These are phyloP conservation scores for Eragrostis tef DNA, from an alignment of 202 grass and related monocot genomes.

Conservation along the genomic window DNA sequence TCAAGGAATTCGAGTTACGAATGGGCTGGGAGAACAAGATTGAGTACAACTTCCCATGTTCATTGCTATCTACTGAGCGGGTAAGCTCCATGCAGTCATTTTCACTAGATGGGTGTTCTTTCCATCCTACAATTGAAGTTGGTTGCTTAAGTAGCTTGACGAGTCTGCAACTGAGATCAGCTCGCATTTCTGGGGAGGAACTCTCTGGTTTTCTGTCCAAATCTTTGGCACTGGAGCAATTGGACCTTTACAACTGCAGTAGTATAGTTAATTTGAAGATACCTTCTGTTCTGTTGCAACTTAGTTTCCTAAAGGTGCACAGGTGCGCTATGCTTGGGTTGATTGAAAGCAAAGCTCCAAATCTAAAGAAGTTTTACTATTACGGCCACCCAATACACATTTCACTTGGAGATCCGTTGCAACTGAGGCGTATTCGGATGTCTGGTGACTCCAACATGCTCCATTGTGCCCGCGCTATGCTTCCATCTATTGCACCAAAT, in stretches of 20 bases:
- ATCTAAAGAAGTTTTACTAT: no score
- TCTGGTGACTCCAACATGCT: no score
- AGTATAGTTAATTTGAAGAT: slow-evolving; percentile 3
- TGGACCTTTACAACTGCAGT: neutral
- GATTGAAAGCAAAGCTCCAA: neutral
- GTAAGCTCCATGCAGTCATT: no score
- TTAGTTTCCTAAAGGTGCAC: neutral
- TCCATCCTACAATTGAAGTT: neutral
- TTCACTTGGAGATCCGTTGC: no score
- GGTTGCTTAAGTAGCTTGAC: neutral
- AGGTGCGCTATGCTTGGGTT: no score
- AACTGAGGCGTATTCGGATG: no score
- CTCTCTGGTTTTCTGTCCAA: neutral
- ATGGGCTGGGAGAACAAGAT: neutral
- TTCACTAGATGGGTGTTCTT: neutral
- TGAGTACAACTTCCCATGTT: slow-evolving; percentile 5
- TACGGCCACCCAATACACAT: no score
- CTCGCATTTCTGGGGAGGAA: slow-evolving; percentile 5
- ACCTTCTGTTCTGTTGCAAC: neutral
- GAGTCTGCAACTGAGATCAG: neutral
- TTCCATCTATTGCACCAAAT: no score
- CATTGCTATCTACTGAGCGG: no score
- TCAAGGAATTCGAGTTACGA: neutral
- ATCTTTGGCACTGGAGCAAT: neutral
- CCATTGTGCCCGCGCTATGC: no score